phyloP scores from a whole-genome alignment of 805 yeast genomes.

The Cephaloascus albidus region DNA sequence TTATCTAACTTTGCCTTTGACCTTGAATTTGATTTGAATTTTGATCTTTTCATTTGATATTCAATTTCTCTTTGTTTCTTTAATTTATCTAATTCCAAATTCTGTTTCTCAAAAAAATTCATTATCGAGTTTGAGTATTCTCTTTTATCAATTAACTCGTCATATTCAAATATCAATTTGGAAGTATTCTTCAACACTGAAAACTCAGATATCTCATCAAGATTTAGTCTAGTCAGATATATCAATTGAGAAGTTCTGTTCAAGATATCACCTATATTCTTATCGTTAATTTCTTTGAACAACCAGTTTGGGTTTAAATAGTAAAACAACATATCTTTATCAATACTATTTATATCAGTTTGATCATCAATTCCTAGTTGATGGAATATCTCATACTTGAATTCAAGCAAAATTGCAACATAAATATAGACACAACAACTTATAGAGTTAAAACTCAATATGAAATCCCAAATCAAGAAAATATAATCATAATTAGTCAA shows the following conservation, averaged over 20 bases:
- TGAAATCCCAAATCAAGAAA: conserved; percentile 58
- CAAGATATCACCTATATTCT: conserved; percentile 16
- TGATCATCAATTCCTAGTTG: conserved; percentile 7
- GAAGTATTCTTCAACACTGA: conserved; percentile 21
- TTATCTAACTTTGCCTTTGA: background rate
- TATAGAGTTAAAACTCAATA: conserved; percentile 49
- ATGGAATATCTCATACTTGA: conserved; percentile 32
- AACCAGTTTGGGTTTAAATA: conserved; percentile 21
- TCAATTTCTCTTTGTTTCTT: background rate
- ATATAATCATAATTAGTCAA: conserved; percentile 35
- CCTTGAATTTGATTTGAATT: no score
- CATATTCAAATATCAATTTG: conserved; percentile 11
- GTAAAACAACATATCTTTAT: conserved; percentile 23
- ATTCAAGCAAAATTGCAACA: conserved; percentile 38
- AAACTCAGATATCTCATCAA: conserved; percentile 10
- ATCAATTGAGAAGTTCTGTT: conserved; percentile 3
- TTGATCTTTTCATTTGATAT: background rate
- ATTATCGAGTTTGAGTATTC: background rate
- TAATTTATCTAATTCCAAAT: conserved; percentile 2
- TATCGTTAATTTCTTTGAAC: conserved; percentile 17
- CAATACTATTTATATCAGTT: conserved; percentile 5
- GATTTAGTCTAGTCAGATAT: background rate
- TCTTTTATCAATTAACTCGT: conserved; percentile 6
- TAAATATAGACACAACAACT: conserved; percentile 51
- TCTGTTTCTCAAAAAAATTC: conserved; percentile 12